These are phyloP conservation scores for Bruguiera sexangula DNA, from an alignment of 345 rosid species.

Conservation along the genomic window DNA sequence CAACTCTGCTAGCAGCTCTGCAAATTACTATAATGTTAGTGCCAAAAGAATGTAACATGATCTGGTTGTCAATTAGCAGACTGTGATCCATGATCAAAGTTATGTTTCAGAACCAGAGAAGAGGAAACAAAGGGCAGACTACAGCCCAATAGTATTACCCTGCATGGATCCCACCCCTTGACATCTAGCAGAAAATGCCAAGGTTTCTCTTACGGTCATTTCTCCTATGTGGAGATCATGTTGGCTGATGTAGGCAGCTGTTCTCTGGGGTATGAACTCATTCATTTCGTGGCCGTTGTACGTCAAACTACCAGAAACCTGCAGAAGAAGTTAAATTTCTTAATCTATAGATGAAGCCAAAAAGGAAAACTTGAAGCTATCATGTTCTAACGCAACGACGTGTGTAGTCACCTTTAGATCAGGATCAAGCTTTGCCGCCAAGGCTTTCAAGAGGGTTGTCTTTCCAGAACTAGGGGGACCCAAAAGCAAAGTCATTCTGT, in stretches of 20 bases:
- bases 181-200: conserved; percentile 69
- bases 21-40: neutral
- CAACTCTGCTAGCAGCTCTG: conserved; percentile 62
- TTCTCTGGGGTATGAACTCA: conserved; percentile 60
- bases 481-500: conserved; percentile 68
- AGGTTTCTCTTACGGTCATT: conserved; percentile 67
- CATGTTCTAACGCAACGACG: too few species aligned
- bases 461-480: conserved; percentile 87
- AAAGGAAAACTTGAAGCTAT: too few species aligned
- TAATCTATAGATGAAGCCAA: too few species aligned
- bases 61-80: conserved; percentile 28
- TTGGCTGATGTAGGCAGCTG: conserved; percentile 59
- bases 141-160: conserved; percentile 29
- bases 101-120: too few species aligned
- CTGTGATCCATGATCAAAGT: conserved; percentile 8
- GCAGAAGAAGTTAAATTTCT: neutral
- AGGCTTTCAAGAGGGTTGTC: conserved; percentile 67
- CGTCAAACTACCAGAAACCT: conserved; percentile 53
- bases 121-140: too few species aligned
- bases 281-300: conserved; percentile 50
- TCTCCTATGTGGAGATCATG: conserved; percentile 50
- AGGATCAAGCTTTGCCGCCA: conserved; percentile 66
- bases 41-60: neutral
- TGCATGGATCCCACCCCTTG: conserved; percentile 51
- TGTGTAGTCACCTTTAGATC: conserved; percentile 42